Evolutionary conservation across 768 basidiomycete genomes (phyloP), one percentile per base, ranked within the genome.

Genomic region (Boletus reticuloceps): DNA sequence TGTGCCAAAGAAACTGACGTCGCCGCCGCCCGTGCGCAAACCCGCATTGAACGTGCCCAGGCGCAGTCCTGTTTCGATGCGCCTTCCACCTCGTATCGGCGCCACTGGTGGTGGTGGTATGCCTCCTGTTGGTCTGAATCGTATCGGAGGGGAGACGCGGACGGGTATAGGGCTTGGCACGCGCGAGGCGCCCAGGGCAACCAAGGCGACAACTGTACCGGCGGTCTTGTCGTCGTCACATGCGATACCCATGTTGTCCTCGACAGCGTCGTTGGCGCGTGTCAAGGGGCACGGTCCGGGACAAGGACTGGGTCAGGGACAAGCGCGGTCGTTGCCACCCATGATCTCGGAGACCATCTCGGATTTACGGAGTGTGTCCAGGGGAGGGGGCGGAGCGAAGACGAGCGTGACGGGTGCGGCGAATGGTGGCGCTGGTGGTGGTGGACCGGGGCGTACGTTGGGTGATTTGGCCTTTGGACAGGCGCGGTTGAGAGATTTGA

Each of bases 241-340:
- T 58, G 90, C 89, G 13, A 79, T 77, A 4, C 90, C 90, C 1
- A 84, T 80, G 63, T 71, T 91, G 4, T 89, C 88, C 5, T 84
- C 86, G 1, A 90, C 88, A 2, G 90, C 88, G 6, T 90, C 89
- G 4, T 79, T 91, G 20, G 88, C 85, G 8, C 78, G 84, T 10
- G 79, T 80, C 38, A 65, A 54, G 50, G 56, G 44, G 44, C 52
- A 44, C 36, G 66, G 25, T 55, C 62, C 32, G 59, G 58, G 7
- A 57, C 66, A 41, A 56, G 63, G 36, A n/a, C 56, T 14, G 8
- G 48, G 46, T 7, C 32, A 36, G 58, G 59, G 10, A 61, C 66
- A 40, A 56, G 41, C 16, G 29, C 50, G 50, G 13, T 8, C 56
- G 2, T 48, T 65, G 19, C 73, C 77, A 3, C 72, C 74, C 0